phyloP scores from a whole-genome alignment of 1,139 yeast genomes.

The Pneumocystis oryctolagi region DNA sequence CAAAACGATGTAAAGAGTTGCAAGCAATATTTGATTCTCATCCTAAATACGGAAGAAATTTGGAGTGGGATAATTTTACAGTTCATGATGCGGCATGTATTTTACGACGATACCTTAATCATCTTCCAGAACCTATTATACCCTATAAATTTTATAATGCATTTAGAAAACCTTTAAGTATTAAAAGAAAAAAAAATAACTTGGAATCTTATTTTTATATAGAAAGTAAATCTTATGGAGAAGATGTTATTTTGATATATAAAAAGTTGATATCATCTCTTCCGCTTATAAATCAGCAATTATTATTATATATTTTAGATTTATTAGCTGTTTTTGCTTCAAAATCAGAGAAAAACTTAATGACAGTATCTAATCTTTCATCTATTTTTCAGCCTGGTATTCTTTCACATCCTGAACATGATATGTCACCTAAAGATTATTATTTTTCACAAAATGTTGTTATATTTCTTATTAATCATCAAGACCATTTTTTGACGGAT shows the following conservation, averaged over 20 bases:
- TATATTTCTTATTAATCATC: slow-evolving; percentile 72
- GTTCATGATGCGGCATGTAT: slow-evolving; percentile 97
- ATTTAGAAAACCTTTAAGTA: slow-evolving; percentile 51
- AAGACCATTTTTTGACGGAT: slow-evolving; percentile 10
- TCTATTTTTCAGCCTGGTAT: slow-evolving; percentile 95
- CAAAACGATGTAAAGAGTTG: slow-evolving; percentile 71
- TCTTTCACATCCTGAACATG: slow-evolving; percentile 81
- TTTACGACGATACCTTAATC: slow-evolving; percentile 68
- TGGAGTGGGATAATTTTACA: slow-evolving; percentile 82
- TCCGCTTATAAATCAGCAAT: slow-evolving; percentile 60
- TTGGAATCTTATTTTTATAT: slow-evolving; percentile 37
- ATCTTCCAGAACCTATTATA: slow-evolving; percentile 81
- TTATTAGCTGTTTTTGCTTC: slow-evolving; percentile 73
- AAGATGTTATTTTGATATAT: slow-evolving; percentile 31
- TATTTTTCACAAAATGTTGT: slow-evolving; percentile 75
- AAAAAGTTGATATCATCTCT: slow-evolving; percentile 49
- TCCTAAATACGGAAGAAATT: slow-evolving; percentile 75
- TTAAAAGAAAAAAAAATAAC: slow-evolving; percentile 39
- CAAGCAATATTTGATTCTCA: slow-evolving; percentile 73
- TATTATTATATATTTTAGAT: slow-evolving; percentile 78
- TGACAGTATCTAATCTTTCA: slow-evolving; percentile 87
- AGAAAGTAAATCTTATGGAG: not conserved
- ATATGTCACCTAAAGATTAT: slow-evolving; percentile 81
- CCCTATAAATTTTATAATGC: slow-evolving; percentile 64
- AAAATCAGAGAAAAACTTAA: slow-evolving; percentile 59